Conservation (phyloP, 2,329 filamentous ascomycete species). For the Apiospora aurea region DNA sequence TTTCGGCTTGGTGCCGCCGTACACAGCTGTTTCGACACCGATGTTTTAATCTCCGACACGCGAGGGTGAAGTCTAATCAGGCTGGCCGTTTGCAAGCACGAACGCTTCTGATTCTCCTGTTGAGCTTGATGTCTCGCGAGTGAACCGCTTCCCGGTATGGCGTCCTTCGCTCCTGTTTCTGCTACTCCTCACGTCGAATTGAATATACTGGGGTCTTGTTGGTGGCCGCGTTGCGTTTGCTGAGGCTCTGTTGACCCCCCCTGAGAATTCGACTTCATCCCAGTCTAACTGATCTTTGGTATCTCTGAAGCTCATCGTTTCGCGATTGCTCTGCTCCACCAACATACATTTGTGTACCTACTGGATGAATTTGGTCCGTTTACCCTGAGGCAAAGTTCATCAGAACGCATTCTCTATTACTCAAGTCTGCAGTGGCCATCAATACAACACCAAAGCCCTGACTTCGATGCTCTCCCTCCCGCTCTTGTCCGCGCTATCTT, state of each 20-base stretch:
- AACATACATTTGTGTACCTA: background rate
- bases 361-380: no score
- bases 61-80: background rate
- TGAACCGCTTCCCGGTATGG: no score
- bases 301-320: background rate
- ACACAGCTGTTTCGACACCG: background rate
- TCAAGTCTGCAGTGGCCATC: background rate
- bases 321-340: background rate
- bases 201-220: background rate
- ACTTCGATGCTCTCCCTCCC: slow-evolving; percentile 62
- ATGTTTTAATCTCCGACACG: background rate
- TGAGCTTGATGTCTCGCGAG: no score
- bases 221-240: background rate
- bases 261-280: background rate
- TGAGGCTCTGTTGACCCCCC: background rate
- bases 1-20: background rate
- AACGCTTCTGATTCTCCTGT: no score
- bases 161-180: no score
- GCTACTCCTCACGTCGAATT: no score
- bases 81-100: background rate
- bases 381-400: background rate
- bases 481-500: slow-evolving; percentile 37
- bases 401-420: background rate
- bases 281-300: background rate
- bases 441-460: slow-evolving; percentile 56